Evolutionary conservation across 306 rosid species (phyloP).

Genomic region (Lotus japonicus): DNA sequence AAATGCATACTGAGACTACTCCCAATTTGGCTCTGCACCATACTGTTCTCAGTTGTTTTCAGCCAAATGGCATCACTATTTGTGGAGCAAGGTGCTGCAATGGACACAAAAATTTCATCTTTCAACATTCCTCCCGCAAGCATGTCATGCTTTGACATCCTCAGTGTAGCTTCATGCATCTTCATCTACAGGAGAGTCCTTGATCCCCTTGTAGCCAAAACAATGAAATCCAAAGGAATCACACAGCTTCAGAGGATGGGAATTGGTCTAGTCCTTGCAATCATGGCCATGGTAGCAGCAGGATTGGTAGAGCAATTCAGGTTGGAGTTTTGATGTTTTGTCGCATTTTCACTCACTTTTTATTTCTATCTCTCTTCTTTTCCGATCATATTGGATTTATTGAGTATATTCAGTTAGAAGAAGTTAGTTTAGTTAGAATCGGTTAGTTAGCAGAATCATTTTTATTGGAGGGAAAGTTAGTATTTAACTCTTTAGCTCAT

Average conservation of each 20-base stretch:
- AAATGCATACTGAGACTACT: slow-evolving; percentile 69
- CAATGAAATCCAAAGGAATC: slow-evolving; percentile 34
- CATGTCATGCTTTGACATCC: slow-evolving; percentile 82
- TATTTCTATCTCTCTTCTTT: too few species aligned
- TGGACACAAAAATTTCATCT: slow-evolving; percentile 49
- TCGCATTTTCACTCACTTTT: too few species aligned
- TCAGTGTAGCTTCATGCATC: slow-evolving; percentile 61
- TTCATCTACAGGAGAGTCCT: slow-evolving; percentile 53
- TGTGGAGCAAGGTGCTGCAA: slow-evolving; percentile 79
- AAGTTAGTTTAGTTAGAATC: too few species aligned
- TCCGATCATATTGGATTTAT: too few species aligned
- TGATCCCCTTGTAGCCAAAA: slow-evolving; percentile 34
- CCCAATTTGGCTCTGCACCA: slow-evolving; percentile 82
- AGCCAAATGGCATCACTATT: slow-evolving; percentile 88
- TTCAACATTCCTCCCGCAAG: slow-evolving; percentile 80
- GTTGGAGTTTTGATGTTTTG: slow-evolving; percentile 1
- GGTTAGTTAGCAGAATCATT: too few species aligned
- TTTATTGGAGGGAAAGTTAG: too few species aligned
- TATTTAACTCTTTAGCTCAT: too few species aligned
- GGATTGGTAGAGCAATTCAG: slow-evolving; percentile 57
- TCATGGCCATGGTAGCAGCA: slow-evolving; percentile 60
- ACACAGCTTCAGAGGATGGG: slow-evolving; percentile 82
- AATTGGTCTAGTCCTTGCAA: slow-evolving; percentile 62
- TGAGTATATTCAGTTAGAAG: too few species aligned
- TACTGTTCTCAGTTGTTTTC: slow-evolving; percentile 68